phyloP scores from a whole-genome alignment of 805 yeast species.

The Candida broadrunensis region DNA sequence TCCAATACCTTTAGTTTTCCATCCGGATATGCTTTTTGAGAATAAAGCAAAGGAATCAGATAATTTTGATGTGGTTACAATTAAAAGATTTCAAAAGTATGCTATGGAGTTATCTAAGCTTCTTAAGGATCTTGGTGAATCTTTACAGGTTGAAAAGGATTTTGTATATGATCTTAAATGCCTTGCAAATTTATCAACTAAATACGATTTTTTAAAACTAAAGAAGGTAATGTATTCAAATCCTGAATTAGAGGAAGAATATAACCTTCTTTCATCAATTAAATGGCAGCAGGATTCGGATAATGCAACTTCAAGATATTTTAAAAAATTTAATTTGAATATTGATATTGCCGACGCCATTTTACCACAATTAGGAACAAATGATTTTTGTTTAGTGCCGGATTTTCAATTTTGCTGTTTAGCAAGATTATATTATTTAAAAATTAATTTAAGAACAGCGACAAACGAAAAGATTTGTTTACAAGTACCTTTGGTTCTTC shows the following conservation, averaged over 20 bases:
- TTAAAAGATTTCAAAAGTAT: constrained; percentile 28
- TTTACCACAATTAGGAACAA: constrained; percentile 10
- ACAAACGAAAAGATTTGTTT: constrained; percentile 21
- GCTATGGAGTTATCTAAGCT: constrained; percentile 25
- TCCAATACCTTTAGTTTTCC: constrained; percentile 34
- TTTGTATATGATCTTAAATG: constrained; percentile 27
- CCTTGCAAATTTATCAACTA: constrained; percentile 27
- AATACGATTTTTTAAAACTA: constrained; percentile 25
- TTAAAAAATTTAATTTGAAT: constrained; percentile 18
- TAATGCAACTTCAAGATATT: constrained; percentile 7
- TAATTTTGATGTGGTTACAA: constrained; percentile 28
- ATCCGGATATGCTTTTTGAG: constrained; percentile 32
- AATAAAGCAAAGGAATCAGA: constrained; percentile 25
- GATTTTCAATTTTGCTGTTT: constrained; percentile 36
- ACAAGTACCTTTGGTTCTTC: constrained; percentile 25
- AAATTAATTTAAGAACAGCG: constrained; percentile 19
- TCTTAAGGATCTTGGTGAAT: constrained; percentile 21
- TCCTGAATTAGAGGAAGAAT: constrained; percentile 6
- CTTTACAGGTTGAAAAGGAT: constrained; percentile 22
- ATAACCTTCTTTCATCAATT: constrained; percentile 9
- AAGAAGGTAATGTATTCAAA: constrained; percentile 11
- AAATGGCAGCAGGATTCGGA: constrained; percentile 17
- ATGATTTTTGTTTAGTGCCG: constrained; percentile 33
- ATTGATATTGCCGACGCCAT: constrained; percentile 26
- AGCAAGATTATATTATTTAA: constrained; percentile 32